Conservation (phyloP, 345 rosid genomes). For the Isatis tinctoria region DNA sequence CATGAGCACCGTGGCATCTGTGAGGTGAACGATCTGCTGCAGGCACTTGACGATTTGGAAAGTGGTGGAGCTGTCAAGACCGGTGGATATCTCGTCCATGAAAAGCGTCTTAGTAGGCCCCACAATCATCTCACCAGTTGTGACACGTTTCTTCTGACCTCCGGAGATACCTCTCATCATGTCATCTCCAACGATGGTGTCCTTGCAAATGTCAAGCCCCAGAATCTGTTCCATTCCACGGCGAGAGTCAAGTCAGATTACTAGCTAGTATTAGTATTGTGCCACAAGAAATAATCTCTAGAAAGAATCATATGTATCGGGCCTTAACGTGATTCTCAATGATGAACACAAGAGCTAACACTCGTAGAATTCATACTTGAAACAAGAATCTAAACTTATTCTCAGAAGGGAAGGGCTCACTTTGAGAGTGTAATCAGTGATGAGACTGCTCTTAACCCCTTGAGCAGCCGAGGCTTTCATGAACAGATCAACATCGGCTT, state of each 20-base stretch:
- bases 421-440: slow-evolving; percentile 85
- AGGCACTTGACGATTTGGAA: slow-evolving; percentile 62
- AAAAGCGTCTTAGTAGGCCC: slow-evolving; percentile 68
- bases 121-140: slow-evolving; percentile 64
- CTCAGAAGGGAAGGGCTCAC: slow-evolving; percentile 29
- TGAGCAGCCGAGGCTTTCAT: slow-evolving; percentile 86
- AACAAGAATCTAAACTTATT: neutral
- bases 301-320: neutral
- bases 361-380: too few species aligned
- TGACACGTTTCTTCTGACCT: slow-evolving; percentile 29
- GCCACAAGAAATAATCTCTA: neutral
- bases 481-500: slow-evolving; percentile 73
- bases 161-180: slow-evolving; percentile 55
- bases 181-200: slow-evolving; percentile 64
- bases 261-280: neutral
- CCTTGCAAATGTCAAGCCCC: slow-evolving; percentile 65
- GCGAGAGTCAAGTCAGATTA: neutral
- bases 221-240: slow-evolving; percentile 39
- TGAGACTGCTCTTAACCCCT: slow-evolving; percentile 70
- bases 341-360: neutral
- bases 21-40: slow-evolving; percentile 61
- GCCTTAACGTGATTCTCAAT: neutral
- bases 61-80: slow-evolving; percentile 74
- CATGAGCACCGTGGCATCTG: slow-evolving; percentile 46
- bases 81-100: slow-evolving; percentile 80